Conservation (phyloP, 306 rosid species). For the Medicago arabica region DNA sequence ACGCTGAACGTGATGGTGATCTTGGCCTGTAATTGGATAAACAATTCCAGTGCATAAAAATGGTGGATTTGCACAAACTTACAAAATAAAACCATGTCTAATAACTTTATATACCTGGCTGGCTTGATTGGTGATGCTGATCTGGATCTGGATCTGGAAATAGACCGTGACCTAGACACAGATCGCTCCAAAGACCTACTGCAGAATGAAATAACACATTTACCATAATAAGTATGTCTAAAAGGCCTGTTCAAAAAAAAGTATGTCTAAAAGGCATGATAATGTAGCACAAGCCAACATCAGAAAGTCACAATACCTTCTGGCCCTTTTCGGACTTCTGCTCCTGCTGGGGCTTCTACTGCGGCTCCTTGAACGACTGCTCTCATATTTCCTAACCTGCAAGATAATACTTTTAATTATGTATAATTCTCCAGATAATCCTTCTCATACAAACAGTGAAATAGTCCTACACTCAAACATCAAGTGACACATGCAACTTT, state of each 20-base stretch:
- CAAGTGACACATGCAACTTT: not conserved
- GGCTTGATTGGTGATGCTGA: conserved; percentile 86
- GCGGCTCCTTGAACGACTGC: conserved; percentile 84
- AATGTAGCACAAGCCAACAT: conserved; percentile 1
- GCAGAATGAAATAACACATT: conserved; percentile 32
- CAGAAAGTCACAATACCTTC: conserved; percentile 57
- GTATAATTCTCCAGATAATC: not conserved
- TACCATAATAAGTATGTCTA: not conserved
- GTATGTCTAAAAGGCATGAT: not conserved
- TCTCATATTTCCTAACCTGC: conserved; percentile 82
- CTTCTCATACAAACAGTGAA: conserved; percentile 22
- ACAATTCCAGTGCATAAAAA: conserved; percentile 19
- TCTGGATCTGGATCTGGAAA: conserved; percentile 80
- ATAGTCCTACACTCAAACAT: not conserved
- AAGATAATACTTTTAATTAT: conserved; percentile 25
- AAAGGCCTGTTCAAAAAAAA: no score
- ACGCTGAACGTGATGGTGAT: conserved; percentile 65
- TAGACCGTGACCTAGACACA: conserved; percentile 78
- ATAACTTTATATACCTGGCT: conserved; percentile 60
- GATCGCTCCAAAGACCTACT: conserved; percentile 85
- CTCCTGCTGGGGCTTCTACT: conserved; percentile 86
- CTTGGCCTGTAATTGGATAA: conserved; percentile 48
- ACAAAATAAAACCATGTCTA: not conserved
- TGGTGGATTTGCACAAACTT: not conserved
- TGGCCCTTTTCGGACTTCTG: conserved; percentile 63